Conservation (phyloP, 164 flowering plant genomes). For the Pachysandra terminalis region DNA sequence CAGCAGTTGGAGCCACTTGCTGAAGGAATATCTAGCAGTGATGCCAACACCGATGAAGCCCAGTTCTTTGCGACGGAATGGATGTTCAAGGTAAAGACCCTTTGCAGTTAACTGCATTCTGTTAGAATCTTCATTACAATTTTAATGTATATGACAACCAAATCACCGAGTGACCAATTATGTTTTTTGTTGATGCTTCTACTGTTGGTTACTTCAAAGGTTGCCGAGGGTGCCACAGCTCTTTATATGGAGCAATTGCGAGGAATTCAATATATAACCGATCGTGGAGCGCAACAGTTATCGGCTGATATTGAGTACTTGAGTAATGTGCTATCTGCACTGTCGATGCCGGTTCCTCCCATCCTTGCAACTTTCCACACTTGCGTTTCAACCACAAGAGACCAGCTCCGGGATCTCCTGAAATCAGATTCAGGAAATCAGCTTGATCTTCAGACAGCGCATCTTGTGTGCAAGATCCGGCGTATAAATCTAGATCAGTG, state of each 20-base stretch:
- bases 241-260: constrained; percentile 90
- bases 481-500: constrained; percentile 61
- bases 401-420: constrained; percentile 70
- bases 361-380: constrained; percentile 76
- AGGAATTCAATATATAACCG: constrained; percentile 84
- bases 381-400: constrained; percentile 79
- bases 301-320: constrained; percentile 92
- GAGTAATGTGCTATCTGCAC: constrained; percentile 89
- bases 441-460: constrained; percentile 80
- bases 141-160: too few relatives aligned
- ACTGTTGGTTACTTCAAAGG: constrained; percentile 34
- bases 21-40: constrained; percentile 77
- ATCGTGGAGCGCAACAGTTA: constrained; percentile 90
- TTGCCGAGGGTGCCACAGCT: constrained; percentile 95
- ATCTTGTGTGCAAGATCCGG: constrained; percentile 87
- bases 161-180: neutral
- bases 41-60: constrained; percentile 77
- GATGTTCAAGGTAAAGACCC: constrained; percentile 90
- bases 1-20: constrained; percentile 99
- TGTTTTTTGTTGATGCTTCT: constrained; percentile 11
- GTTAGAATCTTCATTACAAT: neutral
- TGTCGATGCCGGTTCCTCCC: constrained; percentile 85
- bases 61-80: constrained; percentile 99
- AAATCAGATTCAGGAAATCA: constrained; percentile 64
- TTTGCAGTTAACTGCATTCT: neutral